These are phyloP conservation scores for Hyaloperonospora brassicae DNA, from an alignment of 352 stramenopile species.

Conservation along the genomic window DNA sequence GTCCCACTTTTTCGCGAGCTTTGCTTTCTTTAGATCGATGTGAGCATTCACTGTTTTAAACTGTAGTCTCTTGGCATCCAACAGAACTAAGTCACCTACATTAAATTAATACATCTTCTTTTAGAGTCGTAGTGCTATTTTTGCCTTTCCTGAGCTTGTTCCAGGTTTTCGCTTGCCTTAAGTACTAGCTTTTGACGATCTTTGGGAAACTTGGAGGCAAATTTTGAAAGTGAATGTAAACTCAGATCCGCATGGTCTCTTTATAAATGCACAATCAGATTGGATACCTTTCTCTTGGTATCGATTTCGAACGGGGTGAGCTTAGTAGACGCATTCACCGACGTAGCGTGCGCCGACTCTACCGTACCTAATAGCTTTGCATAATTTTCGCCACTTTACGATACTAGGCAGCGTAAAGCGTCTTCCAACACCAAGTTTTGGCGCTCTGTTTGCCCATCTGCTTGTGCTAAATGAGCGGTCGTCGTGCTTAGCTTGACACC, in stretches of 20 bases:
- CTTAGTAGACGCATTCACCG: constrained; percentile 1
- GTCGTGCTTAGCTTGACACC: constrained; percentile 2
- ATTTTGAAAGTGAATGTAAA: neutral
- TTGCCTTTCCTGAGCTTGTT: constrained; percentile 8
- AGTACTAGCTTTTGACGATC: constrained; percentile 12
- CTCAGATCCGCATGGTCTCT: neutral
- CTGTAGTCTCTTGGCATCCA: constrained; percentile 4
- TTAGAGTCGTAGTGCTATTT: constrained; percentile 13
- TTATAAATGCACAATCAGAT: neutral
- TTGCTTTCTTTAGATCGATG: constrained; percentile 1
- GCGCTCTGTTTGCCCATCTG: constrained; percentile 2
- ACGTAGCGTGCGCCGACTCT: neutral
- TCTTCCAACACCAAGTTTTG: constrained; percentile 17
- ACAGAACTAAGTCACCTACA: constrained; percentile 6
- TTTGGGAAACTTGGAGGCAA: constrained; percentile 5
- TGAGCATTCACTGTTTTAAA: constrained; percentile 1
- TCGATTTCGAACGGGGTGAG: neutral
- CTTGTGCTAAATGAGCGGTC: constrained; percentile 1
- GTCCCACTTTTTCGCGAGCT: neutral
- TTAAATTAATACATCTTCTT: constrained; percentile 11
- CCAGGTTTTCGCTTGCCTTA: constrained; percentile 2
- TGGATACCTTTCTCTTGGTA: constrained; percentile 1
- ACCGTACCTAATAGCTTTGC: neutral
- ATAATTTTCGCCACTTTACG: constrained; percentile 2
- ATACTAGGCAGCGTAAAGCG: constrained; percentile 12